Conservation (phyloP, 257 asterid species). For the Voacanga thouarsii region DNA sequence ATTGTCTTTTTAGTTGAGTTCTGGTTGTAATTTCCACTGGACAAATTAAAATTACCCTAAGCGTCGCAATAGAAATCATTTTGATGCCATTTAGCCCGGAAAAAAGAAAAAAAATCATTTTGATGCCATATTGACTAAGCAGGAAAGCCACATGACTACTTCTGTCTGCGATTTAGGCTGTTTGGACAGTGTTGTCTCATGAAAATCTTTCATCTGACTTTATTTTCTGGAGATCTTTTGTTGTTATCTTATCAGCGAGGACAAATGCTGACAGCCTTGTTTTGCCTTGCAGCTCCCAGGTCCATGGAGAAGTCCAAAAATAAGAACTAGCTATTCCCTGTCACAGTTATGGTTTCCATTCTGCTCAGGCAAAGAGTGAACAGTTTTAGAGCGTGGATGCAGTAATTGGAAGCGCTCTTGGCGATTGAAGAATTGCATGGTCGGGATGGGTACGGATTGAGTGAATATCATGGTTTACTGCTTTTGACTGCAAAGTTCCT, state of each 20-base stretch:
- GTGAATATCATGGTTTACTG: constrained; percentile 11
- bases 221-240: not conserved
- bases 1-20: not conserved
- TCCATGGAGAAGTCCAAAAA: constrained; percentile 48
- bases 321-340: constrained; percentile 32
- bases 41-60: not conserved
- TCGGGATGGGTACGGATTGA: not conserved
- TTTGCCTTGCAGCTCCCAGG: constrained; percentile 47
- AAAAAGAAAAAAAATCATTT: not conserved
- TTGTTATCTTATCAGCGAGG: not conserved
- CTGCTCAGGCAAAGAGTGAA: not conserved
- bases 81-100: not conserved
- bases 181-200: not conserved
- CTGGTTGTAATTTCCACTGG: not conserved
- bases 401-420: not conserved
- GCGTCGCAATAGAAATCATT: not conserved
- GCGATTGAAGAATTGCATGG: constrained; percentile 4
- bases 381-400: not conserved
- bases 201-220: not conserved
- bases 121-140: not conserved
- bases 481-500: not conserved
- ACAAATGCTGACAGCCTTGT: not conserved
- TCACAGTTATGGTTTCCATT: not conserved
- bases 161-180: not conserved
- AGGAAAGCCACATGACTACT: not conserved